Evolutionary conservation across 495 filamentous ascomycete species (phyloP), one percentile per base, ranked within the genome.

Genomic region (Cudoniella acicularis): DNA sequence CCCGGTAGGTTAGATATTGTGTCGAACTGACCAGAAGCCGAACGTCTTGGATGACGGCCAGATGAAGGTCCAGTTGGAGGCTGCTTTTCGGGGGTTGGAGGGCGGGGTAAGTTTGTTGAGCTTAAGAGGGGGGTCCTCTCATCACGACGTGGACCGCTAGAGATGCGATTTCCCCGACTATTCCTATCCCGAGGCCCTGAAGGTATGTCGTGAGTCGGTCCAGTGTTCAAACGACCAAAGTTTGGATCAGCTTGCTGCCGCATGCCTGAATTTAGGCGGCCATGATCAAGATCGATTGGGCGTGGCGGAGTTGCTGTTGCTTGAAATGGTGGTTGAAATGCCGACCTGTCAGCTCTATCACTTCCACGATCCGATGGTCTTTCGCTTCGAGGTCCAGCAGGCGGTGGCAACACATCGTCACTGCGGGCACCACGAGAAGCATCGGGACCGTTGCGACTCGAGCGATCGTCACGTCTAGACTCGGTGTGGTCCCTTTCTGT

Each of bases 191-290:
- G 54, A 2, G 91, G 91, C 0, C 89, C 91, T 22, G 84, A 86
- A 0, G 91, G 90, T 46, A 86, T 82, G 46, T 85, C 84, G 8
- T 77, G 67, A 27, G 76, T 66, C 16, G 77, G 66, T 17, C 78
- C 75, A 6, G 79, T 70, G 58, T 79, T 84, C 42, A 86, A 68
- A 18, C 83, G 77, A 25, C 83, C 83, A 62, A 84, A 84, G 56
- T 83, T 83, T 3, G 79, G 79, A 68, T 90, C 87, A 20, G 75
- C 72, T 43, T 74, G 75, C 26, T 76, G 75, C 40, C 55, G 51
- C 22, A 47, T 20, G 49, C 75, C 75, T 59, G 76, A 74, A 60
- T 72, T 79, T n/a, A 82, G 72, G 52, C 80, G 79, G 53, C 79
- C 81, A 65, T 84, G 83, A 55, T 76, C 81, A 59, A 76, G 69